Conservation (phyloP, 2,329 filamentous ascomycete species). For the Colletotrichum truncatum region DNA sequence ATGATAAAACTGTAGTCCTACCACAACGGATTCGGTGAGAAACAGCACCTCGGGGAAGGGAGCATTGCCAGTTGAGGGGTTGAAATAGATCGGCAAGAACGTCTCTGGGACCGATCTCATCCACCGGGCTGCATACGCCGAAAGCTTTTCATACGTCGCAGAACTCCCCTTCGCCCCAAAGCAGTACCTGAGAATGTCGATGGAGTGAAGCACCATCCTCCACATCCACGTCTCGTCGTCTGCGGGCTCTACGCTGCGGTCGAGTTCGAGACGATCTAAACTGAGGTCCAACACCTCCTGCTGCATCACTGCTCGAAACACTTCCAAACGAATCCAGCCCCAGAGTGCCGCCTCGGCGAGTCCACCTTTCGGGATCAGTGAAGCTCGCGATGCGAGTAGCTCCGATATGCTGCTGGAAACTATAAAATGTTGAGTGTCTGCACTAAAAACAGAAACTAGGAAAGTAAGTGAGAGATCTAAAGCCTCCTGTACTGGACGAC, state of each 20-base stretch:
- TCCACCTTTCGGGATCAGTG: neutral
- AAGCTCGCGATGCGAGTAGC: neutral
- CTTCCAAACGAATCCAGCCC: neutral
- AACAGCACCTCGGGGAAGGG: conserved; percentile 1
- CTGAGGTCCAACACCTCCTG: neutral
- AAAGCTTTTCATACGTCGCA: conserved; percentile 31
- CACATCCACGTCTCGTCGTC: conserved; percentile 23
- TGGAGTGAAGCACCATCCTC: conserved; percentile 35
- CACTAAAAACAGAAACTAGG: neutral
- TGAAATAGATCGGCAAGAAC: conserved; percentile 35
- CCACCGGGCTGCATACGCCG: conserved; percentile 35
- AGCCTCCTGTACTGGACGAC: too few species aligned
- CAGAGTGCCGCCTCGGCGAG: neutral
- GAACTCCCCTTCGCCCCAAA: conserved; percentile 34
- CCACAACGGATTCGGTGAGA: conserved; percentile 37
- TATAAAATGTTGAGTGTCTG: too few species aligned
- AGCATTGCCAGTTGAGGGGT: neutral
- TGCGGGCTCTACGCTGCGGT: neutral
- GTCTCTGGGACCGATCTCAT: conserved; percentile 35
- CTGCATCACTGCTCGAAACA: conserved; percentile 5
- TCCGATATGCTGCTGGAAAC: neutral
- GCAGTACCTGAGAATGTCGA: conserved; percentile 37
- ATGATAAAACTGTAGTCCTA: conserved; percentile 38
- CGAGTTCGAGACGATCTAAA: neutral
- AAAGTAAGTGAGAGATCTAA: neutral